Conservation (phyloP, 768 basidiomycete species). For the Lentinus tigrinus region DNA sequence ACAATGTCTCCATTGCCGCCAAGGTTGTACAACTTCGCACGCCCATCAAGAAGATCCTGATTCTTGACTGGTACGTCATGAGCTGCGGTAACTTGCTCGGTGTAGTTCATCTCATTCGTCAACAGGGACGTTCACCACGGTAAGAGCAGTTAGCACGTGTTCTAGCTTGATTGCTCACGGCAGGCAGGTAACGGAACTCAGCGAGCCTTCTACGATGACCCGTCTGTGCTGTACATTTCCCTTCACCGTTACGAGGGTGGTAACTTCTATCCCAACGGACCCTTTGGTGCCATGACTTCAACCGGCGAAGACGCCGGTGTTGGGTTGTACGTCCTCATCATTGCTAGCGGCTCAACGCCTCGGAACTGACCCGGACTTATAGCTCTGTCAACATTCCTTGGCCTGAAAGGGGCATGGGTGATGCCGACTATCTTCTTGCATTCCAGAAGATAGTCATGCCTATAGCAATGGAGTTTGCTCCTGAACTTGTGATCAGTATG, state of each 20-base stretch:
- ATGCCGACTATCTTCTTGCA: constrained; percentile 95
- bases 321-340: constrained; percentile 65
- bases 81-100: neutral
- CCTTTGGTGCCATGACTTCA: constrained; percentile 84
- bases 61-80: constrained; percentile 88
- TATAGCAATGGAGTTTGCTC: constrained; percentile 93
- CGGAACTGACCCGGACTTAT: neutral
- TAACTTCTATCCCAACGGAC: constrained; percentile 88
- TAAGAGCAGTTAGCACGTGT: constrained; percentile 29
- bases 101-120: neutral
- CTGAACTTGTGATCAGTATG: constrained; percentile 94
- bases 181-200: constrained; percentile 91
- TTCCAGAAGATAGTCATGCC: constrained; percentile 97
- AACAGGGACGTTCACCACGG: constrained; percentile 96
- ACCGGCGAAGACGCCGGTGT: constrained; percentile 81
- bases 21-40: constrained; percentile 75
- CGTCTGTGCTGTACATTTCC: constrained; percentile 89
- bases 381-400: constrained; percentile 97
- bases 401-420: constrained; percentile 84
- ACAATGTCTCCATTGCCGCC: constrained; percentile 94
- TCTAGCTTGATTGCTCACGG: neutral
- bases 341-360: neutral
- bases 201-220: constrained; percentile 91
- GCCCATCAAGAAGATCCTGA: constrained; percentile 75
- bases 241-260: constrained; percentile 94